Percentiles rank a stretch among this genome's conserved stretches.
Conservation (phyloP, 1,284 basidiomycete species). For the Ganoderma sp. region DNA sequence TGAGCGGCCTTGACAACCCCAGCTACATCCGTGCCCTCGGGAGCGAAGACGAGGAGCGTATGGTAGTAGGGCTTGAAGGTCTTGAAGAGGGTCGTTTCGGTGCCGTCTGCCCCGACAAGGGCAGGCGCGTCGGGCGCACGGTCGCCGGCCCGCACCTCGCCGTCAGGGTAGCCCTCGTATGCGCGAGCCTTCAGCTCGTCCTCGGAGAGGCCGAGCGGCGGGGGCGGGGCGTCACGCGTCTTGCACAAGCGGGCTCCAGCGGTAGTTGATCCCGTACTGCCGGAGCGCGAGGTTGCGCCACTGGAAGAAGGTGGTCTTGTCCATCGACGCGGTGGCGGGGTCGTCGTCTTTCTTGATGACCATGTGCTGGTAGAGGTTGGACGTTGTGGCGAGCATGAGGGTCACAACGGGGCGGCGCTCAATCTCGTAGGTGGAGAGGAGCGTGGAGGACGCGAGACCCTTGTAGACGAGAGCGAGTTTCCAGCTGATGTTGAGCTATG, state of each 20-base stretch:
- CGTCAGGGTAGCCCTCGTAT: constrained; percentile 23
- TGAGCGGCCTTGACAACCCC: not conserved
- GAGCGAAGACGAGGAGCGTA: constrained; percentile 38
- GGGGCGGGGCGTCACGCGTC: constrained; percentile 47
- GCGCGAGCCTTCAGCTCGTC: constrained; percentile 21
- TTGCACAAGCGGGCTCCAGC: constrained; percentile 52
- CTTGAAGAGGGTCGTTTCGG: constrained; percentile 35
- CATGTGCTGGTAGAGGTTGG: constrained; percentile 12
- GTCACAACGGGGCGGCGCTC: constrained; percentile 40
- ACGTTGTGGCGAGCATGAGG: constrained; percentile 35
- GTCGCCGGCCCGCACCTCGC: constrained; percentile 48
- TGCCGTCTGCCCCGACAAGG: constrained; percentile 32
- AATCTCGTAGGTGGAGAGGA: constrained; percentile 36
- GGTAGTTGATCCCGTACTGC: constrained; percentile 55
- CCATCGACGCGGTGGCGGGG: not conserved
- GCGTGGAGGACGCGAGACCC: constrained; percentile 30
- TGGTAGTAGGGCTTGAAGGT: constrained; percentile 35
- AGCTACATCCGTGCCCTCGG: not conserved
- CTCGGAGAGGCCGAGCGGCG: constrained; percentile 9
- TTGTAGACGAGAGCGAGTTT: constrained; percentile 41
- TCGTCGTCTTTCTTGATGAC: not conserved
- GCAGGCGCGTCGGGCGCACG: constrained; percentile 51
- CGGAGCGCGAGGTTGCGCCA: constrained; percentile 33
- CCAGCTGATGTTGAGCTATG: constrained; percentile 42
- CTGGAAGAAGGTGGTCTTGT: constrained; percentile 4